Evolutionary conservation across 202 grass and related monocot species (phyloP).

Genomic region (Eragrostis tef): DNA sequence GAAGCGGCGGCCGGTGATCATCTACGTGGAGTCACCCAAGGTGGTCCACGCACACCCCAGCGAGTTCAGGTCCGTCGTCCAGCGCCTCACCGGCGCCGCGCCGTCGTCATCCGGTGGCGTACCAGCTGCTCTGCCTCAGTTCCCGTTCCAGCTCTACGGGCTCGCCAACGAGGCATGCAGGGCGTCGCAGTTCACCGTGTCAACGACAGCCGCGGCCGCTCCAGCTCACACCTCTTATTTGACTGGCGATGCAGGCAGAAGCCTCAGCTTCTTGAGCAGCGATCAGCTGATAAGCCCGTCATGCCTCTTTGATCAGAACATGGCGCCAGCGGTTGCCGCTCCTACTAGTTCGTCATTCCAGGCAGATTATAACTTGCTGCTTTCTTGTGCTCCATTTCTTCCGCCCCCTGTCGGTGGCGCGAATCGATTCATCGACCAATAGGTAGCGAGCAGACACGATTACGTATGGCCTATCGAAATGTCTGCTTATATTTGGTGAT

Average conservation of each 20-base stretch:
- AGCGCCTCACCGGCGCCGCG: conserved; percentile 64
- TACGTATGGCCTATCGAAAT: not conserved
- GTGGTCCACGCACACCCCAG: conserved; percentile 64
- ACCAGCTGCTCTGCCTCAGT: not conserved
- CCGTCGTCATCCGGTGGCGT: not conserved
- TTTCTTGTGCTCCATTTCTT: not conserved
- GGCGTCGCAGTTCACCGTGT: not conserved
- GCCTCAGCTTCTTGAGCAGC: not conserved
- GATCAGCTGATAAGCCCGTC: not conserved
- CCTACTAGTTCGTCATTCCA: not conserved
- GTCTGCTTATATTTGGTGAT: not conserved
- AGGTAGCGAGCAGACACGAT: not conserved
- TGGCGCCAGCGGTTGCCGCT: not conserved
- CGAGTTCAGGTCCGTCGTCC: conserved; percentile 80
- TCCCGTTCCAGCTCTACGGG: not conserved
- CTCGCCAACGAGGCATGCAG: not conserved
- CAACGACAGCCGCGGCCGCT: not conserved
- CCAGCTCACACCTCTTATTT: not conserved
- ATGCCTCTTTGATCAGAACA: not conserved
- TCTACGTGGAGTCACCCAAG: conserved; percentile 69
- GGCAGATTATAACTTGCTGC: not conserved
- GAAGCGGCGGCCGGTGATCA: conserved; percentile 59
- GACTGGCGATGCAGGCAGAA: not conserved
- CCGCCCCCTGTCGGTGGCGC: not conserved
- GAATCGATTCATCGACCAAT: not conserved